Conservation (phyloP, 331 rosid genomes). For the Ulmus americana region DNA sequence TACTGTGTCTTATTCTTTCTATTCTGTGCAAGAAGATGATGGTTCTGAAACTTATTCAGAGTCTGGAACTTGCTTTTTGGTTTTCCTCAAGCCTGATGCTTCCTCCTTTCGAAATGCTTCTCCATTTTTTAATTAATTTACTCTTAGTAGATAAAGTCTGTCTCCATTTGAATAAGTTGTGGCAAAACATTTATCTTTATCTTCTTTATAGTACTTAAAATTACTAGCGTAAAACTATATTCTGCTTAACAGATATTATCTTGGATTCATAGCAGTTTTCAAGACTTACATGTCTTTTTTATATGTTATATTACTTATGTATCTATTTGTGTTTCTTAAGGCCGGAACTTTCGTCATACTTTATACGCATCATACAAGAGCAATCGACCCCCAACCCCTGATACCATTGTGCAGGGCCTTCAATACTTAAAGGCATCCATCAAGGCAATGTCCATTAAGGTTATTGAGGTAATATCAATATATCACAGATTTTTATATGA, state of each 20-base stretch:
- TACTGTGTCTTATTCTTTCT: not conserved
- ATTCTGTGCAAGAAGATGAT: not conserved
- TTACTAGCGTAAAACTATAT: not conserved
- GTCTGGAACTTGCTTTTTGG: not conserved
- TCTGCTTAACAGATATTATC: not conserved
- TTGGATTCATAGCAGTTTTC: not conserved
- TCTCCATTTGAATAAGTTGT: not conserved
- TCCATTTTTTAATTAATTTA: not conserved
- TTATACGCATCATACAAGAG: slow-evolving; percentile 85
- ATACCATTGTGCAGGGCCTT: slow-evolving; percentile 92
- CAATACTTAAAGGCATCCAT: slow-evolving; percentile 91
- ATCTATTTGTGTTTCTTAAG: slow-evolving; percentile 28
- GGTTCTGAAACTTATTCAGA: not conserved
- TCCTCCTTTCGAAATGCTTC: not conserved
- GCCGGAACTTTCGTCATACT: slow-evolving; percentile 82
- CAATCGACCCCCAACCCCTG: slow-evolving; percentile 94
- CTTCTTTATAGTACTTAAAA: not conserved
- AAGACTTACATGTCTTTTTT: not conserved
- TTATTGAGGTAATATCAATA: slow-evolving; percentile 67
- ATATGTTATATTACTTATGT: not conserved
- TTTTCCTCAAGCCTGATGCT: not conserved
- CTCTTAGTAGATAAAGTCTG: not conserved
- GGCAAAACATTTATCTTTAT: not conserved
- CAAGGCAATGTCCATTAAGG: slow-evolving; percentile 85
- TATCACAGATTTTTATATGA: slow-evolving; percentile 20